phyloP scores from a whole-genome alignment of 768 basidiomycete species.

The Podaxis carcinomalis region DNA sequence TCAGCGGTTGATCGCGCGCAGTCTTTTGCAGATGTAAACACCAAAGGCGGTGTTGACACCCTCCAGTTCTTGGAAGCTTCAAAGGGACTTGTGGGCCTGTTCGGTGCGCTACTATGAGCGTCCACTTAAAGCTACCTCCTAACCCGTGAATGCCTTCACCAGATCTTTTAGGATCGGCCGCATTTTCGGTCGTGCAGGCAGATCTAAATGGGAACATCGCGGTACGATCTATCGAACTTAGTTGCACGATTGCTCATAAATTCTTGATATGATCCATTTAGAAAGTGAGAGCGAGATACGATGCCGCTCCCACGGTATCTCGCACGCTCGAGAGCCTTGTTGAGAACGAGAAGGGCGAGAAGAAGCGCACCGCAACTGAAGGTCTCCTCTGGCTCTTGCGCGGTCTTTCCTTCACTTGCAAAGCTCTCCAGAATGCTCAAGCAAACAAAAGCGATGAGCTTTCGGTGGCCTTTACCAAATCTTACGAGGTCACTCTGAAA shows the following conservation, averaged over 20 bases:
- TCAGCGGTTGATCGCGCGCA: slow-evolving; percentile 26
- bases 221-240: slow-evolving; percentile 41
- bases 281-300: slow-evolving; percentile 89
- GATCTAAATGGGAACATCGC: slow-evolving; percentile 92
- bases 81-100: slow-evolving; percentile 82
- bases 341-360: slow-evolving; percentile 78
- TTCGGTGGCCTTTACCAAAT: slow-evolving; percentile 65
- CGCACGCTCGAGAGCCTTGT: slow-evolving; percentile 82
- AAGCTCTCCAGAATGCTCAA: slow-evolving; percentile 70
- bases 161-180: slow-evolving; percentile 85
- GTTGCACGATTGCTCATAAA: not conserved
- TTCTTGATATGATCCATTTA: slow-evolving; percentile 25
- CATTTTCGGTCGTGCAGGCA: slow-evolving; percentile 77
- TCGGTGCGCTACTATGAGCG: slow-evolving; percentile 54
- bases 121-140: not conserved
- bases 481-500: slow-evolving; percentile 82
- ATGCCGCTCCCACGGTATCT: slow-evolving; percentile 59
- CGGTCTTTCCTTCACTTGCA: slow-evolving; percentile 86
- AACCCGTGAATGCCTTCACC: not conserved
- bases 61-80: slow-evolving; percentile 83
- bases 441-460: slow-evolving; percentile 63
- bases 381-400: slow-evolving; percentile 93
- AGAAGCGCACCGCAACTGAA: slow-evolving; percentile 86
- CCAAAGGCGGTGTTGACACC: slow-evolving; percentile 87
- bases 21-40: slow-evolving; percentile 94